Conservation (phyloP, 352 stramenopile species). For the Thalassiosira livingstoniorum region DNA sequence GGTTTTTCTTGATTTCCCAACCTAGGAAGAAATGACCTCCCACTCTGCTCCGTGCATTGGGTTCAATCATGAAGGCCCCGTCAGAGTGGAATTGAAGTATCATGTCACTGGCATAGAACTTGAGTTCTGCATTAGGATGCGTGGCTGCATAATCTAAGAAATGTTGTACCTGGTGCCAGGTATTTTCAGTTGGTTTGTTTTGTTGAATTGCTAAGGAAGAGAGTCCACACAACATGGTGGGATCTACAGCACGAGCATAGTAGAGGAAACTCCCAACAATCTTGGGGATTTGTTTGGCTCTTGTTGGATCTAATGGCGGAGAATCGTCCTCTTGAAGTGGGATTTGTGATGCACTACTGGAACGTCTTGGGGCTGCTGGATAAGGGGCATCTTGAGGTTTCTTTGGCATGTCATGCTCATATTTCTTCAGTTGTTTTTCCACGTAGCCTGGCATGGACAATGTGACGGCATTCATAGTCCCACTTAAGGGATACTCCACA, state of each 20-base stretch:
- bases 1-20: background rate
- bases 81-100: background rate
- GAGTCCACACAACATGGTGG: background rate
- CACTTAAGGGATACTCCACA: background rate
- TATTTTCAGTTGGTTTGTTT: background rate
- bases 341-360: background rate
- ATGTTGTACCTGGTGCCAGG: background rate
- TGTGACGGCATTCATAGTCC: background rate
- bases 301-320: background rate
- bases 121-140: background rate
- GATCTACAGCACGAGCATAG: background rate
- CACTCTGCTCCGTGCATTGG: background rate
- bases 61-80: background rate
- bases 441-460: background rate
- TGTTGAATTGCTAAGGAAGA: background rate
- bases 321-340: background rate
- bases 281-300: background rate
- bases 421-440: background rate
- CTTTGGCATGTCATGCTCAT: background rate
- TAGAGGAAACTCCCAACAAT: background rate
- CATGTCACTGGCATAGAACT: background rate
- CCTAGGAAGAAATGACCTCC: constrained; percentile 2
- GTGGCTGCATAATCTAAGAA: background rate
- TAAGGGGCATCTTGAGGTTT: background rate
- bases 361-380: background rate